Percentiles rank a stretch among this genome's conserved stretches.
Evolutionary conservation across 768 basidiomycete species (phyloP).

Genomic region (Pisolithus marmoratus): DNA sequence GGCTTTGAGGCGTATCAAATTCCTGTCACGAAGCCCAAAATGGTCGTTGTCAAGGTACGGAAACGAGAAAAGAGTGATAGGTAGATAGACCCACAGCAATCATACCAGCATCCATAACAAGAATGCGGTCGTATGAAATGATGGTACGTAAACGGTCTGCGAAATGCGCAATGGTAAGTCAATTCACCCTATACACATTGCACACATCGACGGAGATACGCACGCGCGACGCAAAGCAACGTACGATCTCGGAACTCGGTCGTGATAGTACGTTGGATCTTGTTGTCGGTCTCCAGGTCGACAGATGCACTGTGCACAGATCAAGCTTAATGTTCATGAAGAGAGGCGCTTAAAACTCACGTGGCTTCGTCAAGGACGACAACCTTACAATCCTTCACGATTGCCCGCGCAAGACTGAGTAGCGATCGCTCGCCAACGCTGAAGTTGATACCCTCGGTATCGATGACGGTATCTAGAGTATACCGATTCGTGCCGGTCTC

Average conservation of each 20-base stretch:
- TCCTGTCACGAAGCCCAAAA: slow-evolving; percentile 30
- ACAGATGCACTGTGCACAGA: slow-evolving; percentile 25
- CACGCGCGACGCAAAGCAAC: slow-evolving; percentile 42
- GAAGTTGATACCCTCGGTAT: slow-evolving; percentile 49
- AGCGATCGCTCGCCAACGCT: slow-evolving; percentile 44
- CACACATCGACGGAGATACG: slow-evolving; percentile 20
- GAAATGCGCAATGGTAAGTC: too few relatives aligned
- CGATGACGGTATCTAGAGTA: slow-evolving; percentile 45
- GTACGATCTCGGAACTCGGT: slow-evolving; percentile 45
- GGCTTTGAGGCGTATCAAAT: slow-evolving; percentile 50
- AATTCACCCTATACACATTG: neutral
- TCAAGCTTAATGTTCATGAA: slow-evolving; percentile 24
- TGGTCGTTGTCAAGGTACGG: neutral
- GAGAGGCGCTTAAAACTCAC: slow-evolving; percentile 25
- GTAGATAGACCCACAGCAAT: slow-evolving; percentile 39
- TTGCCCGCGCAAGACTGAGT: slow-evolving; percentile 48
- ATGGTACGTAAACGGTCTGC: slow-evolving; percentile 46
- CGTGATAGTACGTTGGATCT: slow-evolving; percentile 43
- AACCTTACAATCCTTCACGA: slow-evolving; percentile 45
- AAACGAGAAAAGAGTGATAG: neutral
- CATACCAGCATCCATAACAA: slow-evolving; percentile 60
- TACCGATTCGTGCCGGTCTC: slow-evolving; percentile 28
- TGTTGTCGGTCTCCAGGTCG: slow-evolving; percentile 45
- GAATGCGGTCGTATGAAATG: slow-evolving; percentile 57
- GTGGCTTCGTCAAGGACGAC: slow-evolving; percentile 43